Base-by-base conservation (phyloP, 768 basidiomycete species). In the Suillus ampliporus region DNA sequence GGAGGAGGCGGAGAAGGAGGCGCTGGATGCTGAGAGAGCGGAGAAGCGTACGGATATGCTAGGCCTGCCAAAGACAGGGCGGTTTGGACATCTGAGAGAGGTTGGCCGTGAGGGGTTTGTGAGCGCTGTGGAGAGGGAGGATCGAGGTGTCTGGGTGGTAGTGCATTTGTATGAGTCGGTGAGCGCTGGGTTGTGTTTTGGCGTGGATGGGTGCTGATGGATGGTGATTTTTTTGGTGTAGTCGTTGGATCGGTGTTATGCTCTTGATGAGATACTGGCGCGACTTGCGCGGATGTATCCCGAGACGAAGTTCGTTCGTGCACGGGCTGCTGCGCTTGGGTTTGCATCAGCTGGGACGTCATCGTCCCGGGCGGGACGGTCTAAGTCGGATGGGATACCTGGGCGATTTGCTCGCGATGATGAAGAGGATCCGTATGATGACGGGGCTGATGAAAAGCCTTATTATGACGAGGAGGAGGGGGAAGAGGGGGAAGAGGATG, bases 111-210 rank as follows among this genome's bases (percentile, higher is more conserved):
- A 83, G 60, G 90, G 90, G 23, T 95, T 89, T 69, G 80, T 95
- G 61, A 75, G 80, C 57, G 91, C 92, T 1, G 86, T 95, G 2
- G 92, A 94, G 72, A 78, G 83, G 37, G 92, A 92, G 72, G 85
- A 84, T 37, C 79, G 76, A 53, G 84, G 83, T 1, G 82, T 87
- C 15, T 94, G 90, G 90, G 90, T 95, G 13, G 87, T 94, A n/a
- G 80, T 95, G 23, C 93, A 95, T 74, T 80, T 95, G 7, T 95
- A 93, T 69, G 89, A 93, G 68, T 80, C 91, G 54, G 92, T 93
- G 74, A 68, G 89, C 80, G 46, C 21, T 37, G 28, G 65, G 4
- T 31, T 54, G 48, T 31, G 51, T 43, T 43, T 63, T 46, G 50
- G 48, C 7, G 28, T 50, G 19, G 10, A 8, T 15, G 21, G 38